A percentile compares a stretch with the other conserved stretches of the same genome.
Evolutionary conservation across 306 rosid species (phyloP).

Genomic region (Trifolium dubium): DNA sequence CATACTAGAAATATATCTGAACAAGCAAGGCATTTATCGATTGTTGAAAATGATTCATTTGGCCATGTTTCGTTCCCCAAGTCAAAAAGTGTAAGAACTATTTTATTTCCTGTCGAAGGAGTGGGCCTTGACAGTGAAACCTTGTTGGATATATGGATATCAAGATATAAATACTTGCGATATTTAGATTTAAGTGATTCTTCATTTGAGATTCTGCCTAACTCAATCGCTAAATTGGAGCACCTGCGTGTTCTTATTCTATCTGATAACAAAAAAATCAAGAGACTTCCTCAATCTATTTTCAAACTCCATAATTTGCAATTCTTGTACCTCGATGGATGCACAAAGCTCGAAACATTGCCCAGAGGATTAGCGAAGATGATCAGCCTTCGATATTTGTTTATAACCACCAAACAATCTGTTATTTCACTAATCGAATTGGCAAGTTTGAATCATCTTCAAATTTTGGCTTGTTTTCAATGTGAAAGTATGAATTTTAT

Average conservation of each 20-base stretch:
- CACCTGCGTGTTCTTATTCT: not conserved
- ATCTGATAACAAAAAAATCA: not conserved
- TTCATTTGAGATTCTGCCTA: too few relatives aligned
- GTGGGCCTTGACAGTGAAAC: not conserved
- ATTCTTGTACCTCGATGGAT: not conserved
- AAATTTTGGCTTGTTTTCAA: not conserved
- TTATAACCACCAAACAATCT: not conserved
- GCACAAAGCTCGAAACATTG: not conserved
- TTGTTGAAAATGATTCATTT: conserved; percentile 1
- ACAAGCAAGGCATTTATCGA: conserved; percentile 1
- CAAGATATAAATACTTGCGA: too few relatives aligned
- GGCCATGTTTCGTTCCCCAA: not conserved
- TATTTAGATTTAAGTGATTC: too few relatives aligned
- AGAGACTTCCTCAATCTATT: not conserved
- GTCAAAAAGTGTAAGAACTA: not conserved
- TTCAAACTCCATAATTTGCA: not conserved
- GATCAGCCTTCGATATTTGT: not conserved
- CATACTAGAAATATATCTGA: not conserved
- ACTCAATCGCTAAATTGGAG: not conserved
- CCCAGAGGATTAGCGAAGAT: not conserved
- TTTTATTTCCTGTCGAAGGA: not conserved
- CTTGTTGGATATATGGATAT: too few relatives aligned
- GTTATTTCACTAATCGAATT: not conserved
- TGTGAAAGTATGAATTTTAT: not conserved
- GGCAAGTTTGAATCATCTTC: not conserved